Evolutionary conservation across 495 filamentous ascomycete genomes (phyloP).

Genomic region (Aspergillus cavernicola): DNA sequence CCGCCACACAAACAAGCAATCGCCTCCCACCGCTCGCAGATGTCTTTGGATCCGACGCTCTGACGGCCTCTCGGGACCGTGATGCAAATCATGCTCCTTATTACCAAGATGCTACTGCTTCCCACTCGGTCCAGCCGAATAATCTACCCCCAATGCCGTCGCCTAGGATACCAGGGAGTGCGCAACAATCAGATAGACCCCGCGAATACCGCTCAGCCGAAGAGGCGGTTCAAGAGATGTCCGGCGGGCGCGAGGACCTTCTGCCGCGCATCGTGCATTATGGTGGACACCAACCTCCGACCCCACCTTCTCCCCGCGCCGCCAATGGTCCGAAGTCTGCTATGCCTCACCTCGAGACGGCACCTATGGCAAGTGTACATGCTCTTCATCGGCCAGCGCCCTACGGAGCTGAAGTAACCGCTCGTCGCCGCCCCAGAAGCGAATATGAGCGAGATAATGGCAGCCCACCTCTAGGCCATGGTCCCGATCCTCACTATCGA

Average conservation of each 20-base stretch:
- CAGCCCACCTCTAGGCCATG: conserved; percentile 43
- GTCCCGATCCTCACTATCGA: conserved; percentile 38
- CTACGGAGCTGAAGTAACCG: conserved; percentile 42
- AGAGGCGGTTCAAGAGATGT: conserved; percentile 84
- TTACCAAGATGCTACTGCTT: conserved; percentile 44
- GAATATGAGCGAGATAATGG: conserved; percentile 86
- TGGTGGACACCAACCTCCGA: conserved; percentile 82
- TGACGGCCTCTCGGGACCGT: conserved; percentile 46
- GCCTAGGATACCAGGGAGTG: conserved; percentile 59
- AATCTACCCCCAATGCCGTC: conserved; percentile 62
- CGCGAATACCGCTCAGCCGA: conserved; percentile 95
- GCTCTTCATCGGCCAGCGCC: conserved; percentile 24
- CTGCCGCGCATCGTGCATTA: conserved; percentile 94
- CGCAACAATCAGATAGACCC: conserved; percentile 54
- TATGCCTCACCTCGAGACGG: conserved; percentile 28
- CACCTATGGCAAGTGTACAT: conserved; percentile 19
- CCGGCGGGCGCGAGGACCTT: conserved; percentile 86
- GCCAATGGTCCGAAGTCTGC: conserved; percentile 33
- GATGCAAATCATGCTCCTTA: conserved; percentile 37
- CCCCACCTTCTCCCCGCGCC: conserved; percentile 76
- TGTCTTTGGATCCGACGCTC: conserved; percentile 82
- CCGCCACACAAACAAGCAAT: conserved; percentile 85
- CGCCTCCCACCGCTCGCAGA: conserved; percentile 91
- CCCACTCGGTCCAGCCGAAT: conserved; percentile 70
- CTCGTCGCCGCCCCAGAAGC: conserved; percentile 69